Conservation (phyloP, 2,329 filamentous ascomycete genomes). For the Aplosporella prunicola region DNA sequence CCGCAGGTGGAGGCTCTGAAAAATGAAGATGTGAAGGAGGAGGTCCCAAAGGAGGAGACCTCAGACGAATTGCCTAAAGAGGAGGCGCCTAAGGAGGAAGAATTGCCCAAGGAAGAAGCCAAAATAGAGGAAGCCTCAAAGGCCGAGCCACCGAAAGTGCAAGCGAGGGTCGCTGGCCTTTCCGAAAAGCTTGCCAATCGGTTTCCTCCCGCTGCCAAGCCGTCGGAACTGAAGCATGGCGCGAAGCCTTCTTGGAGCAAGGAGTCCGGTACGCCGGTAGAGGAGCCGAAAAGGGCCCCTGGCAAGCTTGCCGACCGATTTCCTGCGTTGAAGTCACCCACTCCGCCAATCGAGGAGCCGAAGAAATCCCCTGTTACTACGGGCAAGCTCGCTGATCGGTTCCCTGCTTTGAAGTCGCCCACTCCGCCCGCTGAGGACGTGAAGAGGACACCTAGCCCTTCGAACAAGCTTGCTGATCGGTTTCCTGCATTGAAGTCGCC, state of each 20-base stretch:
- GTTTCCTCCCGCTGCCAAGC: conserved; percentile 1
- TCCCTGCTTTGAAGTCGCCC: too few relatives aligned
- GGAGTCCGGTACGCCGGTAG: background rate
- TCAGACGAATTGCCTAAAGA: background rate
- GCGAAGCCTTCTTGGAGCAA: background rate
- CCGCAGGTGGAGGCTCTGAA: too few relatives aligned
- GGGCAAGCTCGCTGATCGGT: too few relatives aligned
- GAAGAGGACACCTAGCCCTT: too few relatives aligned
- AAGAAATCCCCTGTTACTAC: too few relatives aligned
- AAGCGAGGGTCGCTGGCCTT: background rate
- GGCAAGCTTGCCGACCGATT: conserved; percentile 7
- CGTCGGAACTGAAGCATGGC: too few relatives aligned
- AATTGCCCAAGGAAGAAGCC: background rate
- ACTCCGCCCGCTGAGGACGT: too few relatives aligned
- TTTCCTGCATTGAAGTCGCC: too few relatives aligned
- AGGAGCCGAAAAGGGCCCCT: background rate
- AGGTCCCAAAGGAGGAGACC: background rate
- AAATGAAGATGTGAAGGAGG: background rate
- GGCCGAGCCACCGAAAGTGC: background rate
- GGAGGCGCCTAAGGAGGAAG: background rate
- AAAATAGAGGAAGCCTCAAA: background rate
- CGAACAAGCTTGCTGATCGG: too few relatives aligned
- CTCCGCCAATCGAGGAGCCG: too few relatives aligned
- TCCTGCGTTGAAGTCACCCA: too few relatives aligned
- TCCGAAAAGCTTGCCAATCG: conserved; percentile 3